Conservation (phyloP, 768 basidiomycete genomes). For the Suillus discolor region DNA sequence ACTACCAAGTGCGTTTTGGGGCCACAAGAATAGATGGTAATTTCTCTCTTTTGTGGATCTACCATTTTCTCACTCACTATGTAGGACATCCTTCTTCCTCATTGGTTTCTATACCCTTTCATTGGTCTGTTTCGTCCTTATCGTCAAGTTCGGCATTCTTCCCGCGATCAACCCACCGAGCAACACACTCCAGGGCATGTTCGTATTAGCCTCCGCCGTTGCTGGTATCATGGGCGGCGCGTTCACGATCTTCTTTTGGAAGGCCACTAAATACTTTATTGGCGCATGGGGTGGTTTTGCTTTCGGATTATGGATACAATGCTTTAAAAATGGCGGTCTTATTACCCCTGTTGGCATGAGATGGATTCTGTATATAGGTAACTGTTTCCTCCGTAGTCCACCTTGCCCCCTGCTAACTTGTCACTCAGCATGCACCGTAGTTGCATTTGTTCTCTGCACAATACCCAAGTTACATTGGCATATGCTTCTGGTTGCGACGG, state of each 20-base stretch:
- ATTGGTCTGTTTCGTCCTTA: slow-evolving; percentile 84
- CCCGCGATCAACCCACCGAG: slow-evolving; percentile 82
- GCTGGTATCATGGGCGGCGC: slow-evolving; percentile 85
- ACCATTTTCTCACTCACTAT: slow-evolving; percentile 18
- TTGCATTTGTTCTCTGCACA: slow-evolving; percentile 83
- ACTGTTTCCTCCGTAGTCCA: slow-evolving; percentile 21
- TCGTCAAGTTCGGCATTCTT: slow-evolving; percentile 85
- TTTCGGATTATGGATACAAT: slow-evolving; percentile 85
- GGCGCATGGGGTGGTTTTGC: slow-evolving; percentile 72
- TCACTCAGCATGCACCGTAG: slow-evolving; percentile 61
- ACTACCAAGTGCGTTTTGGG: slow-evolving; percentile 86
- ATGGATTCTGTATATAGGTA: slow-evolving; percentile 91
- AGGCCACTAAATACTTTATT: slow-evolving; percentile 81
- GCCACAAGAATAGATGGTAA: slow-evolving; percentile 95
- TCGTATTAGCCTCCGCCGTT: slow-evolving; percentile 79
- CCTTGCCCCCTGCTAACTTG: slow-evolving; percentile 23
- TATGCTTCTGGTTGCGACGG: slow-evolving; percentile 82
- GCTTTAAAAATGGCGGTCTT: slow-evolving; percentile 79
- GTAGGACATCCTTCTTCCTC: slow-evolving; percentile 91
- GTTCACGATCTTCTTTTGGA: slow-evolving; percentile 91
- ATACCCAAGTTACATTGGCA: slow-evolving; percentile 88
- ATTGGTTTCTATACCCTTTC: slow-evolving; percentile 90
- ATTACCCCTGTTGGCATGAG: slow-evolving; percentile 76
- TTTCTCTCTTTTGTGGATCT: slow-evolving; percentile 2
- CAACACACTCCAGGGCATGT: slow-evolving; percentile 82